phyloP scores from a whole-genome alignment of 495 filamentous ascomycete genomes.

The Daldinia caldariorum region DNA sequence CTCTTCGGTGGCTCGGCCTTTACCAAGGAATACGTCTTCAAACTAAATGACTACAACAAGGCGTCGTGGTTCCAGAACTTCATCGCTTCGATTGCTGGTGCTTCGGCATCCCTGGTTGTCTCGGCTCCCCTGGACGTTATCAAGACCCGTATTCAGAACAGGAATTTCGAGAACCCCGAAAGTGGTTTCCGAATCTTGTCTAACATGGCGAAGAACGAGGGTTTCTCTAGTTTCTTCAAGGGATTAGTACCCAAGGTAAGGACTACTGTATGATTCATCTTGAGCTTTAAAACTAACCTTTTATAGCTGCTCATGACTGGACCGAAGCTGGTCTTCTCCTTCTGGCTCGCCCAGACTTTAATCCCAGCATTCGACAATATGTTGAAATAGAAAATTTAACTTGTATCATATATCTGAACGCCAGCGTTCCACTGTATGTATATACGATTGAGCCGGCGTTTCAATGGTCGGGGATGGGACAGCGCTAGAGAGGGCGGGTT shows the following conservation, averaged over 20 bases:
- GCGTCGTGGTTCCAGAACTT: conserved; percentile 98
- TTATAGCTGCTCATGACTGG: conserved; percentile 90
- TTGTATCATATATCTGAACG: conserved; percentile 26
- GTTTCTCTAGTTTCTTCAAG: conserved; percentile 91
- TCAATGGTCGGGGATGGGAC: conserved; percentile 30
- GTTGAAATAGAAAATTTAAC: conserved; percentile 39
- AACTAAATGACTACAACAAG: conserved; percentile 89
- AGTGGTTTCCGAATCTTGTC: conserved; percentile 88
- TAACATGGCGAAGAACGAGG: conserved; percentile 93
- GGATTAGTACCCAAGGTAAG: conserved; percentile 86
- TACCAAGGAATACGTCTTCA: conserved; percentile 94
- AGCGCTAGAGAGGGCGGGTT: conserved; percentile 18
- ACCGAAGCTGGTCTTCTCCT: conserved; percentile 98
- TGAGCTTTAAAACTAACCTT: background rate
- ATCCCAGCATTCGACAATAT: conserved; percentile 70
- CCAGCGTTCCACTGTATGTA: conserved; percentile 34
- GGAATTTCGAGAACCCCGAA: conserved; percentile 98
- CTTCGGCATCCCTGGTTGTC: conserved; percentile 89
- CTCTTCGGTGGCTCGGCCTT: conserved; percentile 99
- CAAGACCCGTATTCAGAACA: conserved; percentile 99
- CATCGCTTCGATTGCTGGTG: conserved; percentile 92
- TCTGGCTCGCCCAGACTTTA: conserved; percentile 97
- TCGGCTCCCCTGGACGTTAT: conserved; percentile 97
- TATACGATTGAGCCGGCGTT: conserved; percentile 44
- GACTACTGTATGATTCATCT: background rate